Conservation (phyloP, 2,329 filamentous ascomycete species). For the Metarhizium brunneum region DNA sequence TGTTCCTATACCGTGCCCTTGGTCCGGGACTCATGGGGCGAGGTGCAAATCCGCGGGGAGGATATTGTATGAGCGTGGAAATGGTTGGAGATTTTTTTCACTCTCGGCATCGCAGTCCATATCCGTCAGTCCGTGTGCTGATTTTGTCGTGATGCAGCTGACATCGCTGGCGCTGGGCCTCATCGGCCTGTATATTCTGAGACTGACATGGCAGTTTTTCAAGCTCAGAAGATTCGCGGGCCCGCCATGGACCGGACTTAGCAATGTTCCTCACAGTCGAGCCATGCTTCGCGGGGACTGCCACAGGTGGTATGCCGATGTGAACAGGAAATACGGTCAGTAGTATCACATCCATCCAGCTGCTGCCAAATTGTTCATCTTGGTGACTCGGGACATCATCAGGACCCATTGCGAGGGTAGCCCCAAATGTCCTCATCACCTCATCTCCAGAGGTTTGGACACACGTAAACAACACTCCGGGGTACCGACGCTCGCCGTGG, state of each 20-base stretch:
- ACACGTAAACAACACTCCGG: conserved; percentile 31
- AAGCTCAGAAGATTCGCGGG: not conserved
- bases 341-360: not conserved
- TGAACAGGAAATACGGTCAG: not conserved
- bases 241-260: not conserved
- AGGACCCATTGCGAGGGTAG: conserved; percentile 21
- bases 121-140: not conserved
- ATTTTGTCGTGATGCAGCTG: not conserved
- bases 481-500: conserved; percentile 32
- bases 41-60: too few relatives aligned
- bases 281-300: not conserved
- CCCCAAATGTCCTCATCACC: conserved; percentile 38
- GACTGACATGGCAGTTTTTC: not conserved
- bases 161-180: not conserved
- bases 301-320: not conserved
- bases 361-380: not conserved
- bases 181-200: not conserved
- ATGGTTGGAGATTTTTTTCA: too few relatives aligned
- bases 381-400: not conserved
- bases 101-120: too few relatives aligned
- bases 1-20: not conserved
- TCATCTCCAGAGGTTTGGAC: conserved; percentile 37
- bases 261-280: not conserved
- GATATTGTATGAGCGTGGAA: too few relatives aligned
- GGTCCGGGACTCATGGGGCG: not conserved